Evolutionary conservation across 2,329 filamentous ascomycete species (phyloP).

Genomic region (Sarocladiaceae sp.): DNA sequence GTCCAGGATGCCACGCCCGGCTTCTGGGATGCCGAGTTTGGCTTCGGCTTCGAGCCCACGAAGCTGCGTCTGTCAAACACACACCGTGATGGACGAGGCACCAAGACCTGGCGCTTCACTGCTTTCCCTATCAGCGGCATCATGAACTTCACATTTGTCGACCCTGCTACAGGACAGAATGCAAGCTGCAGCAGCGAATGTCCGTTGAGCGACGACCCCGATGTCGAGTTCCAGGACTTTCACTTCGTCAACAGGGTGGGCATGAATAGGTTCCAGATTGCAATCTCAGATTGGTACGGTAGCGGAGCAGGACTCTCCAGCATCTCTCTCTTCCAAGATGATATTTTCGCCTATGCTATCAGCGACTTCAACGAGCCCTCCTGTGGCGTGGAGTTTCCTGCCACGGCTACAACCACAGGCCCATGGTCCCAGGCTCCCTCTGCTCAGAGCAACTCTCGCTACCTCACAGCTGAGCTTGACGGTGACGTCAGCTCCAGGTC

Average conservation of each 20-base stretch:
- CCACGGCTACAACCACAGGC: constrained; percentile 65
- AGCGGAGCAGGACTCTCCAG: constrained; percentile 78
- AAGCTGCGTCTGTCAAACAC: constrained; percentile 89
- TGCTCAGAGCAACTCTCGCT: constrained; percentile 66
- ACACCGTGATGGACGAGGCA: constrained; percentile 75
- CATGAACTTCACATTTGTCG: constrained; percentile 90
- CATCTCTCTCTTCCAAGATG: constrained; percentile 81
- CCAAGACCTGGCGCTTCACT: constrained; percentile 82
- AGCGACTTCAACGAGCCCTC: constrained; percentile 83
- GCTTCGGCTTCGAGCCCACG: constrained; percentile 80
- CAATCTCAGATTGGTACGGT: constrained; percentile 86
- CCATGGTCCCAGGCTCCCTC: constrained; percentile 70
- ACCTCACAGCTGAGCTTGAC: constrained; percentile 65
- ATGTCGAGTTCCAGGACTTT: constrained; percentile 77
- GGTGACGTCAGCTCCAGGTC: constrained; percentile 51
- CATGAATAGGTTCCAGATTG: constrained; percentile 82
- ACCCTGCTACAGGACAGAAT: constrained; percentile 65
- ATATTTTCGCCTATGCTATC: constrained; percentile 82
- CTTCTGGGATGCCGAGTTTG: constrained; percentile 78
- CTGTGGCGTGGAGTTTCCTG: constrained; percentile 61
- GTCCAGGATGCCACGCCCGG: constrained; percentile 71
- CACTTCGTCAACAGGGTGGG: constrained; percentile 82
- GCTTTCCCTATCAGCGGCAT: constrained; percentile 85
- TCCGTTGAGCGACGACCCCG: constrained; percentile 70
- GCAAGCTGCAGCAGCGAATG: constrained; percentile 76